Base-by-base conservation (phyloP, 257 asterid genomes). In the Petrea volubilis region DNA sequence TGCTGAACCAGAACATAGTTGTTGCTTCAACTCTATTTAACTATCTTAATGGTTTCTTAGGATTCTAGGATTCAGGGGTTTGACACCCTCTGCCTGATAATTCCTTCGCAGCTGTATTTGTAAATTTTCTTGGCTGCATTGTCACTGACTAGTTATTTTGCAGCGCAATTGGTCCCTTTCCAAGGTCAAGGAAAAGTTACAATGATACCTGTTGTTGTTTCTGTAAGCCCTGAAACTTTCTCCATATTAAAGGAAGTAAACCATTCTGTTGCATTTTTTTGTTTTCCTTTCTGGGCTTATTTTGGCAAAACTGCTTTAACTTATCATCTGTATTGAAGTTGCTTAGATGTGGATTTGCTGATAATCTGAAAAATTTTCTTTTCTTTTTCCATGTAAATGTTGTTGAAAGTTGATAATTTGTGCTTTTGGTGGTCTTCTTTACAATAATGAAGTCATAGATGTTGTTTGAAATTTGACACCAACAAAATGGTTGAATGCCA, bases 181-280 rank as follows among this genome's bases (percentile, higher is more conserved):
- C 77, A 81, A 62, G 96, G 78, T 72, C 84, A 85, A 72, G 77
- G 74, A 57, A 87, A 77, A 80, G 75, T 89, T 53, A 86, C 85
- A 17, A 76, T 84, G 77, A 87, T 89, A 60, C 96, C 96, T 46
- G 93, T 80, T 66, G 93, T 89, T 74, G 91, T 87, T 70, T 91
- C 91, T 73, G 96, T 89, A 82, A 89, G 93, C 72, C 69, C 73
- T 71, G 40, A 68, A 34, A 41, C 64, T 61, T 47, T 56, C 57
- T n/a, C n/a, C n/a, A n/a, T n/a, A n/a, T n/a, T n/a, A n/a, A n/a
- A n/a, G n/a, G n/a, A n/a, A n/a, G n/a, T n/a, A n/a, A n/a, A n/a
- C n/a, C n/a, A n/a, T n/a, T n/a, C n/a, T n/a, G n/a, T n/a, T n/a
- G n/a, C n/a, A n/a, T n/a, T n/a, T n/a, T n/a, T n/a, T n/a, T n/a